Evolutionary conservation across 164 flowering plant genomes (phyloP), one percentile per base, ranked within the genome.

Genomic region (Cinnamomum micranthum): DNA sequence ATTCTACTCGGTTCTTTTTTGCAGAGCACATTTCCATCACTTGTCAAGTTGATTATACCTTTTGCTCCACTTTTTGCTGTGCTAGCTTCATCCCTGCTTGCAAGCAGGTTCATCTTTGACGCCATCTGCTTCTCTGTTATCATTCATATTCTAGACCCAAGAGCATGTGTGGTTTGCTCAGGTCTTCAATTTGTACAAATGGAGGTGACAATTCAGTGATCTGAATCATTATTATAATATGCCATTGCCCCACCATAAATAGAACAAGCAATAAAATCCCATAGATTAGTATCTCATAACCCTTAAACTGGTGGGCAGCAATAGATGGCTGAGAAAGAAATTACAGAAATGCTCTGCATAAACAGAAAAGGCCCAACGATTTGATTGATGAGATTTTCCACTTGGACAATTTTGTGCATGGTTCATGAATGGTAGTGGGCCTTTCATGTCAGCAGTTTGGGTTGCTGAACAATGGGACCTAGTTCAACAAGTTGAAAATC

Each of bases 1-100:
- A 79, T 91, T 79, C 81, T 92, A 69, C 76, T 92, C 20, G 97
- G 97, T 71, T 91, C 92, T 63, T 91, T 78, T 73, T 2, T 88
- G 52, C 95, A 92, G 80, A 82, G 84, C 41, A 76, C 69, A 68
- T 91, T 92, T 82, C 95, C 97, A 65, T 59, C 71, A 55, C 78
- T 75, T 33, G 94, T 90, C 79, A 90, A 87, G 80, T 9, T 68
- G 33, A 58, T 87, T 72, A 80, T 74, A 17, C 97, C 97, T 55
- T 87, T 87, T 81, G 84, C 93, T 17, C 97, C 97, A 7, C 85
- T 92, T 47, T 78, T 88, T 78, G 92, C 93, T 75, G 95, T 90
- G 70, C 77, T 91, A 76, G 72, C 87, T 58, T 79, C 93, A 52
- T 90, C 94, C 2, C 74, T 91, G 77, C 86, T 93, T 62, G 89